A percentile compares a stretch with the other conserved stretches of the same genome.
Conservation (phyloP, 768 basidiomycete genomes). For the Leccinum incarnatum region DNA sequence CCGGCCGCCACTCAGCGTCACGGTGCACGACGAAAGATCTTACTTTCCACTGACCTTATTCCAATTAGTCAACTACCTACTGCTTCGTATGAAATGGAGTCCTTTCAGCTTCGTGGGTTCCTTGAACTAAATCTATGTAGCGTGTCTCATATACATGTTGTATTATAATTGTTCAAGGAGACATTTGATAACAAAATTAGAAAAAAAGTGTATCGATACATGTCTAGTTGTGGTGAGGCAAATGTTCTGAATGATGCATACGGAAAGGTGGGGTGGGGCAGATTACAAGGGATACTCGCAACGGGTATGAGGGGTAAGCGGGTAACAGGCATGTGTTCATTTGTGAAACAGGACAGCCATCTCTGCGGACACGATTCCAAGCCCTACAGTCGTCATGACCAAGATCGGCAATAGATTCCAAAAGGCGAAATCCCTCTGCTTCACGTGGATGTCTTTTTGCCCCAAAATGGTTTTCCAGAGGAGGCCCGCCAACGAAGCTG, state of each 20-base stretch:
- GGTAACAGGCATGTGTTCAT: background rate
- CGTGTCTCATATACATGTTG: background rate
- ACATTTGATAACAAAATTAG: background rate
- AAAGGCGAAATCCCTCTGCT: constrained; percentile 59
- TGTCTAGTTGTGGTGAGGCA: background rate
- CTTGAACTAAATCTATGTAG: background rate
- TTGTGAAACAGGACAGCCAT: constrained; percentile 52
- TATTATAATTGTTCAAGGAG: background rate
- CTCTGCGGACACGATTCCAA: constrained; percentile 73
- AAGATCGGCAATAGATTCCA: constrained; percentile 70
- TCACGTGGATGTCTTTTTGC: constrained; percentile 69
- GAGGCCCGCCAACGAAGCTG: constrained; percentile 72
- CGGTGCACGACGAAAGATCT: background rate
- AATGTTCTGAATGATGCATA: background rate
- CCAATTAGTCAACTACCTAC: background rate
- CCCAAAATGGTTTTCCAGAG: constrained; percentile 75
- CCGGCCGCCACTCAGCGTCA: background rate
- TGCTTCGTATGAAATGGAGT: background rate
- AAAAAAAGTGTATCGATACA: constrained; percentile 3
- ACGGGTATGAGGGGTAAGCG: background rate
- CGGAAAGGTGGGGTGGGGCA: background rate
- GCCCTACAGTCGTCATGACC: constrained; percentile 62
- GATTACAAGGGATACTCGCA: background rate
- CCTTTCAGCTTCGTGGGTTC: background rate
- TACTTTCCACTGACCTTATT: background rate